Percentiles rank a stretch among this genome's conserved stretches.
phyloP scores from a whole-genome alignment of 139 green algal species.

The Axilococcus clingmanii region DNA sequence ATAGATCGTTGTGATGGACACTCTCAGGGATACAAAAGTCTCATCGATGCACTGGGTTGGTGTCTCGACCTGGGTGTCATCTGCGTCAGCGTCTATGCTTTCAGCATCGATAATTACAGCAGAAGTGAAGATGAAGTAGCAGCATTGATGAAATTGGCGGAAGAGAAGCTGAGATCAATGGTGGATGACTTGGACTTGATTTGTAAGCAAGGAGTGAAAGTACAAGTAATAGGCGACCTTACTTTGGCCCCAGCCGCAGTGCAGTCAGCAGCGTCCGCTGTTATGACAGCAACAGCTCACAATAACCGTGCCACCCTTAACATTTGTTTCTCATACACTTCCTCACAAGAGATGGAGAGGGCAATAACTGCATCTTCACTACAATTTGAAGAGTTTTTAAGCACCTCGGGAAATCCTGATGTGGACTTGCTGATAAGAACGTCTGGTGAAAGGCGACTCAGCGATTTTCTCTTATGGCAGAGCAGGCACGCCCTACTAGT shows the following conservation, averaged over 20 bases:
- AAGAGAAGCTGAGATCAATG: slow-evolving; percentile 64
- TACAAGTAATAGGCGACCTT: slow-evolving; percentile 75
- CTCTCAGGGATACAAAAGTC: slow-evolving; percentile 47
- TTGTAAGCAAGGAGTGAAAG: slow-evolving; percentile 44
- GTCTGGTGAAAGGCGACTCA: slow-evolving; percentile 77
- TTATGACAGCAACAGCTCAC: slow-evolving; percentile 56
- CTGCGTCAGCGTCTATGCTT: slow-evolving; percentile 85
- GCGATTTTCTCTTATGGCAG: slow-evolving; percentile 87
- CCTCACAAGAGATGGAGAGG: not conserved
- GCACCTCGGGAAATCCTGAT: slow-evolving; percentile 34
- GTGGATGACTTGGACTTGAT: slow-evolving; percentile 48
- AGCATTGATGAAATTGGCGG: slow-evolving; percentile 69
- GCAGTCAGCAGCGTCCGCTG: slow-evolving; percentile 43
- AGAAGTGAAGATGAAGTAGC: slow-evolving; percentile 62
- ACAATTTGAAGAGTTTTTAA: slow-evolving; percentile 11
- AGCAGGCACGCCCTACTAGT: slow-evolving; percentile 48
- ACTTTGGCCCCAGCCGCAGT: slow-evolving; percentile 50
- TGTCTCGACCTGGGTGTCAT: slow-evolving; percentile 77
- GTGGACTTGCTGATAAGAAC: slow-evolving; percentile 85
- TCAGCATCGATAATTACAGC: slow-evolving; percentile 93
- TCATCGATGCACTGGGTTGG: slow-evolving; percentile 77
- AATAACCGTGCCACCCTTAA: slow-evolving; percentile 55
- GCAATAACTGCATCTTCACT: not conserved
- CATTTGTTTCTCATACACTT: slow-evolving; percentile 91
- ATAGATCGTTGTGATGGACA: slow-evolving; percentile 45